phyloP scores from a whole-genome alignment of 2,329 filamentous ascomycete species.

The Fusarium zealandicum region DNA sequence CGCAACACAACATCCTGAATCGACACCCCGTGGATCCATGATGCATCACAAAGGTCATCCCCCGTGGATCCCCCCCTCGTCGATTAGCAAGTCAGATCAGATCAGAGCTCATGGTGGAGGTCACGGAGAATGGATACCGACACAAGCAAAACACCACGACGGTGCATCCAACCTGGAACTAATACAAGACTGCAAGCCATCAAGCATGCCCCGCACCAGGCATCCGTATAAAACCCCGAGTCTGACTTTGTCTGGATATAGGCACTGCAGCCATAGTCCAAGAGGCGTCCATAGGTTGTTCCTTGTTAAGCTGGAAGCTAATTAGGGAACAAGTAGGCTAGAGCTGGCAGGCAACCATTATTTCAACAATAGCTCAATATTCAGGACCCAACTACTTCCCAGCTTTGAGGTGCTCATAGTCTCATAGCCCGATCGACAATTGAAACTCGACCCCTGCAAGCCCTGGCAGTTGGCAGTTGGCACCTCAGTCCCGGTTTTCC shows the following conservation, averaged over 20 bases:
- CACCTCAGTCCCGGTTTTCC: constrained; percentile 31
- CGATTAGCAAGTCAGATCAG: constrained; percentile 6
- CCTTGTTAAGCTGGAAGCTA: constrained; percentile 4
- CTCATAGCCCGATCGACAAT: background rate
- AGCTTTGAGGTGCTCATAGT: background rate
- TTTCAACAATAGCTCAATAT: constrained; percentile 8
- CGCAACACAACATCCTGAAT: constrained; percentile 7
- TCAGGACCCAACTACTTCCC: background rate
- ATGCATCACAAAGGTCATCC: constrained; percentile 14
- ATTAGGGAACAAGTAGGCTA: too few species aligned
- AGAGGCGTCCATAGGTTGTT: background rate
- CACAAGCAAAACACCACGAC: constrained; percentile 7
- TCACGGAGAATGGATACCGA: constrained; percentile 4
- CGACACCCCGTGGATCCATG: constrained; percentile 19
- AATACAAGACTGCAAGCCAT: constrained; percentile 3
- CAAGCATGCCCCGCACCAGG: constrained; percentile 23
- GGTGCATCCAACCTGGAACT: background rate
- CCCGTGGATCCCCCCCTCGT: constrained; percentile 13
- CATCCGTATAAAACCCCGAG: constrained; percentile 12
- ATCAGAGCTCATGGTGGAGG: background rate
- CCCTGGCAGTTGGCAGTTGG: background rate
- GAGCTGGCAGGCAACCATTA: constrained; percentile 15
- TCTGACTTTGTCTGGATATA: background rate
- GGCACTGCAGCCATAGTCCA: constrained; percentile 4
- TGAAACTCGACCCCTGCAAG: background rate